Percentiles rank a stretch among this genome's conserved stretches.
Evolutionary conservation across 176 grass and related monocot genomes (phyloP).

Genomic region (Hyparrhenia diplandra): DNA sequence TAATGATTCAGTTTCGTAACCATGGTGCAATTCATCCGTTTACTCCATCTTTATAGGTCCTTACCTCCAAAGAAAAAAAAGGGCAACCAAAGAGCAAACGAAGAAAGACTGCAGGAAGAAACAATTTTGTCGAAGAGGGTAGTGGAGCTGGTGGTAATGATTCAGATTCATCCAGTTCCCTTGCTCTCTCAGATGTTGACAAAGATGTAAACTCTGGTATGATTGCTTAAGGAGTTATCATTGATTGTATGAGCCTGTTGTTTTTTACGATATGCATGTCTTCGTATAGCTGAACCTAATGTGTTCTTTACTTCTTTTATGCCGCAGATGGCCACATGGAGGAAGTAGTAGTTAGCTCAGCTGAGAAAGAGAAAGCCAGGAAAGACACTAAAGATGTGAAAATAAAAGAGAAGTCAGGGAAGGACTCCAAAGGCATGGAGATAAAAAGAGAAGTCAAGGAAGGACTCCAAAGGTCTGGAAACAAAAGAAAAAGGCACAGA

Average conservation of each 20-base stretch:
- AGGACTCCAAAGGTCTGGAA: not conserved
- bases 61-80: slow-evolving; percentile 60
- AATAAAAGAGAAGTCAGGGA: not conserved
- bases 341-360: slow-evolving; percentile 22
- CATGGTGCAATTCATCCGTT: slow-evolving; percentile 19
- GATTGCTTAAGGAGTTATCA: not conserved
- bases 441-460: not conserved
- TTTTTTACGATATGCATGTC: slow-evolving; percentile 10
- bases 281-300: slow-evolving; percentile 14
- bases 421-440: not conserved
- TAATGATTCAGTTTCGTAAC: not conserved
- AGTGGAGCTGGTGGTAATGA: slow-evolving; percentile 19
- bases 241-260: not conserved
- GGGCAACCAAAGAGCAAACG: slow-evolving; percentile 27
- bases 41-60: slow-evolving; percentile 46
- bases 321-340: slow-evolving; percentile 46
- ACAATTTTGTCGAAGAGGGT: not conserved
- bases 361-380: slow-evolving; percentile 18
- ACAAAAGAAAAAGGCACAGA: not conserved
- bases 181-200: slow-evolving; percentile 37
- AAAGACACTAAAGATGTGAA: not conserved
- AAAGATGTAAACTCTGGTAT: slow-evolving; percentile 62
- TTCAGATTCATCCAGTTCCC: slow-evolving; percentile 41
- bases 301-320: slow-evolving; percentile 28
- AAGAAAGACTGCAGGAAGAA: slow-evolving; percentile 18